phyloP scores from a whole-genome alignment of 805 yeast genomes.

The Cyberlindnera mrakii region DNA sequence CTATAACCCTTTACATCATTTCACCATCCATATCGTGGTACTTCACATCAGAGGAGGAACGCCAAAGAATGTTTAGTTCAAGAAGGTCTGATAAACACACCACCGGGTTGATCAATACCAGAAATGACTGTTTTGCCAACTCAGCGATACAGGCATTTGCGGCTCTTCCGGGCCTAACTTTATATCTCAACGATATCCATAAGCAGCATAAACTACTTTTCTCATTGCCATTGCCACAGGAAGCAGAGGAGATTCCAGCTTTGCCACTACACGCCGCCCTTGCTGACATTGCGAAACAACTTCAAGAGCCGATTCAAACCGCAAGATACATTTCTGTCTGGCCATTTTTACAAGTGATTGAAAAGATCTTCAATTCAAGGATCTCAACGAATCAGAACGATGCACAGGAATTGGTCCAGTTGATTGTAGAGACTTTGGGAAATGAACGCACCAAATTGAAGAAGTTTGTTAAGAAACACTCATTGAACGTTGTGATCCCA shows the following conservation, averaged over 20 bases:
- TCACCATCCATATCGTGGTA: slow-evolving; percentile 23
- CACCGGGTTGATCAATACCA: slow-evolving; percentile 74
- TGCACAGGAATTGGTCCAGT: slow-evolving; percentile 87
- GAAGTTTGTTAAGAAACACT: slow-evolving; percentile 23
- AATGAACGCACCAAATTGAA: slow-evolving; percentile 48
- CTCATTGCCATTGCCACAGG: slow-evolving; percentile 12
- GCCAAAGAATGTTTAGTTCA: slow-evolving; percentile 28
- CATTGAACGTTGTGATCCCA: slow-evolving; percentile 34
- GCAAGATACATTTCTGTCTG: slow-evolving; percentile 63
- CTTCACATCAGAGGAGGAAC: slow-evolving; percentile 14
- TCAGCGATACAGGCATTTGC: slow-evolving; percentile 77
- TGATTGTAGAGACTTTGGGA: slow-evolving; percentile 71
- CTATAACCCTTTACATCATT: slow-evolving; percentile 26
- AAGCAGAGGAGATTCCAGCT: slow-evolving; percentile 26
- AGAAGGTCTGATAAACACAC: slow-evolving; percentile 67
- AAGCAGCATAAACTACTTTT: slow-evolving; percentile 18
- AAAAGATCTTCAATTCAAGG: slow-evolving; percentile 61
- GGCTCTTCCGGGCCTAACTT: slow-evolving; percentile 51
- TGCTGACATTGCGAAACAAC: slow-evolving; percentile 42
- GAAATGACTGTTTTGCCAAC: slow-evolving; percentile 92
- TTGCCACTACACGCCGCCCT: slow-evolving; percentile 54
- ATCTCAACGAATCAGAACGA: slow-evolving; percentile 86
- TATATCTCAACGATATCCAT: slow-evolving; percentile 40
- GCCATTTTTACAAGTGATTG: slow-evolving; percentile 72
- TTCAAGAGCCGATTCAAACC: slow-evolving; percentile 57